A percentile compares a stretch with the other conserved stretches of the same genome.
Conservation (phyloP, 2,329 filamentous ascomycete species). For the Pseudogymnoascus sp. region DNA sequence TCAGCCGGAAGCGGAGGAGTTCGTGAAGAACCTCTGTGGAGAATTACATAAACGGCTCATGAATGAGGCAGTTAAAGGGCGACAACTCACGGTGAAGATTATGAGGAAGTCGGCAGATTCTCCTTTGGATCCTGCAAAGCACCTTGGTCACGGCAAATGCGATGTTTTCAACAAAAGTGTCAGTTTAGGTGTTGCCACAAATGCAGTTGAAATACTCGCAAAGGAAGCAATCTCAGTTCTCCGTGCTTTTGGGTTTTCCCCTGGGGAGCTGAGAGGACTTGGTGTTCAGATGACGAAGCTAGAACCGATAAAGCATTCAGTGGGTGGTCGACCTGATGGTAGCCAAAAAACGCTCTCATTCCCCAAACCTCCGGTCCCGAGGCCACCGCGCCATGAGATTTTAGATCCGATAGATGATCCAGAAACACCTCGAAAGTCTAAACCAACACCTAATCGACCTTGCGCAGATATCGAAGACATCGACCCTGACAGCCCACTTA, state of each 20-base stretch:
- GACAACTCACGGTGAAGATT: conserved; percentile 86
- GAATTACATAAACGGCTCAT: conserved; percentile 76
- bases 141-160: conserved; percentile 91
- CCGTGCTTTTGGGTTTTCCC: conserved; percentile 73
- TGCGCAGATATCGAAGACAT: conserved; percentile 33
- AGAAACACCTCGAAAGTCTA: conserved; percentile 24
- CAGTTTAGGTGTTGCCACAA: conserved; percentile 76
- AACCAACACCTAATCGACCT: conserved; percentile 8
- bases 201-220: conserved; percentile 61
- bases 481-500: conserved; percentile 45
- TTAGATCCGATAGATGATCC: conserved; percentile 22
- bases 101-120: conserved; percentile 84
- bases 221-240: conserved; percentile 83
- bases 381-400: conserved; percentile 24
- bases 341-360: conserved; percentile 79
- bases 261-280: conserved; percentile 86
- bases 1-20: conserved; percentile 89
- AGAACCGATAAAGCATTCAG: conserved; percentile 62
- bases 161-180: conserved; percentile 89
- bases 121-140: conserved; percentile 84
- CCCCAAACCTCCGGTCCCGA: conserved; percentile 42
- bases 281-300: conserved; percentile 92
- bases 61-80: conserved; percentile 80
- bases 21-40: conserved; percentile 74
- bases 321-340: conserved; percentile 52